Evolutionary conservation across 2,329 filamentous ascomycete genomes (phyloP), one percentile per base, ranked within the genome.

Genomic region (Colletotrichum eleusines): DNA sequence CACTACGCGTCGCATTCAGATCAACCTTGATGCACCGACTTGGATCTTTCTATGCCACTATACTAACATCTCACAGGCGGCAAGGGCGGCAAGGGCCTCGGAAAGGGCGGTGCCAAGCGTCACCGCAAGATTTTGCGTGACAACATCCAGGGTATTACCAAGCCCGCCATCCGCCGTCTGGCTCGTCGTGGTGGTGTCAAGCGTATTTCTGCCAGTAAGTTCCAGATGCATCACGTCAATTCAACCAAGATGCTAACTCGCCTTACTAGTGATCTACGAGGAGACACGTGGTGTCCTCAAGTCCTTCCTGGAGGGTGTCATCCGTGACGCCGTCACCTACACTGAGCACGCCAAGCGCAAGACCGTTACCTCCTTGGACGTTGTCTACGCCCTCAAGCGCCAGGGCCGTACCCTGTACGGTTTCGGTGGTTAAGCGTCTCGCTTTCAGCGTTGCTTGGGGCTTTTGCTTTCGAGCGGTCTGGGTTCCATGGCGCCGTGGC

Each of bases 141-240:
- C 92, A 98, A 97, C 93, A 98, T 98, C 82, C 95, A 98, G 88
- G 95, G 95, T 87, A 98, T 98, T 83, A 98, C 95, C 81, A 98
- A 98, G 93, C 95, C 95, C 79, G 95, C 95, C 80, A 98, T 98
- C 86, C 92, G 95, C 81, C 95, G 95, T 97, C 94, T 98, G 83
- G 95, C 95, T 76, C 95, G 95, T 87, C 94, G 95, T 96, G 95
- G 95, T 85, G 95, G 95, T 95, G 95, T 98, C 90, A 98, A 98
- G 94, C 95, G 95, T 97, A 98, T 98, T 81, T 97, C 94, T 80
- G 95, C 95, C 83, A 97, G 91, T 93, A 90, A 83, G 88, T 86
- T 69, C 51, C 48, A 38, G 0, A 4, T 33, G 1, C 20, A 14
- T 33, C 20, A 7, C 1, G 9, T 18, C 2, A 5, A 31, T 4